Conservation (phyloP, 2,329 filamentous ascomycete genomes). For the Penicillium aurantiogriseum region DNA sequence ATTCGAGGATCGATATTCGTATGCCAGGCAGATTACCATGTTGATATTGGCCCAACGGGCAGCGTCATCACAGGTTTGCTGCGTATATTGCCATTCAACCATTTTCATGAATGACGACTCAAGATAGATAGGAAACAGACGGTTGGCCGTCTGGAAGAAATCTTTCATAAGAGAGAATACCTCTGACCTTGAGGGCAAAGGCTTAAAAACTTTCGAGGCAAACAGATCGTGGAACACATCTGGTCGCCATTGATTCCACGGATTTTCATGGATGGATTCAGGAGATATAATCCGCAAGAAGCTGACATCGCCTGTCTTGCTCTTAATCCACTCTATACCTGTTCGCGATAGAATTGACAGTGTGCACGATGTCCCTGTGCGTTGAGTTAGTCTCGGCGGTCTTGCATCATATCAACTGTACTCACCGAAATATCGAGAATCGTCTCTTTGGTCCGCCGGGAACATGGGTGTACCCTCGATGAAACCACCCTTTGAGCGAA, state of each 20-base stretch:
- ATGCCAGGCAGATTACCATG: constrained; percentile 81
- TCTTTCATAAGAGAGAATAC: constrained; percentile 81
- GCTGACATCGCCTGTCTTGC: constrained; percentile 86
- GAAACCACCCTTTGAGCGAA: constrained; percentile 39
- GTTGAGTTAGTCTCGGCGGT: neutral
- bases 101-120: constrained; percentile 95
- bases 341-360: constrained; percentile 96
- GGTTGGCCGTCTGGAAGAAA: constrained; percentile 95
- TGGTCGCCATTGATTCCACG: constrained; percentile 94
- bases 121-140: constrained; percentile 93
- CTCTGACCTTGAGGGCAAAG: constrained; percentile 78
- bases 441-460: constrained; percentile 82
- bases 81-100: constrained; percentile 87
- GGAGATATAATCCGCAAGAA: constrained; percentile 86
- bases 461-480: constrained; percentile 70
- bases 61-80: constrained; percentile 85
- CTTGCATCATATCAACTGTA: neutral
- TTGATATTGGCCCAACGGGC: constrained; percentile 98
- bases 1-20: constrained; percentile 86
- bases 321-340: constrained; percentile 94
- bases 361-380: constrained; percentile 78
- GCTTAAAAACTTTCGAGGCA: constrained; percentile 73
- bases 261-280: constrained; percentile 78
- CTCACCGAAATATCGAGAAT: constrained; percentile 75
- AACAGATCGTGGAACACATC: constrained; percentile 93